Conservation (phyloP, 805 yeast genomes). For the Wilhelminamyces savonicus region DNA sequence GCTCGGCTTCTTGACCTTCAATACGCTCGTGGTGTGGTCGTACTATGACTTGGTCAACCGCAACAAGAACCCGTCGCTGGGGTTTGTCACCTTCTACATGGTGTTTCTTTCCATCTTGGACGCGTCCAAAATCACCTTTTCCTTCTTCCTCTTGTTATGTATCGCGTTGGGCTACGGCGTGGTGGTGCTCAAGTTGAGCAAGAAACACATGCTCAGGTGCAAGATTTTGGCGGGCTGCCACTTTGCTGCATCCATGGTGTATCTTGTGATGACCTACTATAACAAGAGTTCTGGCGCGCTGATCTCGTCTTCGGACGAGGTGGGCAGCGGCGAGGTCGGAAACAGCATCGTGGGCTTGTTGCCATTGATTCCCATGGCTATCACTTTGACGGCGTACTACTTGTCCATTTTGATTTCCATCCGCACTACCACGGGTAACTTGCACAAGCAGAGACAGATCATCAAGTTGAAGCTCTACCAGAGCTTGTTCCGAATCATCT, state of each 20-base stretch:
- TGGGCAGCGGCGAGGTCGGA: conserved; percentile 48
- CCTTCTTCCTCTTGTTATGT: conserved; percentile 79
- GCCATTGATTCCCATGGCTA: conserved; percentile 63
- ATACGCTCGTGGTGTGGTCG: conserved; percentile 85
- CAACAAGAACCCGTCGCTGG: conserved; percentile 39
- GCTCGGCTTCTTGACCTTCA: conserved; percentile 74
- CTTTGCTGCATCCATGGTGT: conserved; percentile 28
- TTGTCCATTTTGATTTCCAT: conserved; percentile 67
- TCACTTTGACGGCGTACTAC: conserved; percentile 69
- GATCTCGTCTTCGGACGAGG: conserved; percentile 39
- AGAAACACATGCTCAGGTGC: conserved; percentile 59
- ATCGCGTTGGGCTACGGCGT: conserved; percentile 93
- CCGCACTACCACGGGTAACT: conserved; percentile 63
- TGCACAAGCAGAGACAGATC: conserved; percentile 82
- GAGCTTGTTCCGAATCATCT: conserved; percentile 66
- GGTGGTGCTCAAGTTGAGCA: conserved; percentile 78
- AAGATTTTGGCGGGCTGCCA: conserved; percentile 36
- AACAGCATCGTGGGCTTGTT: conserved; percentile 46
- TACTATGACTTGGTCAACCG: conserved; percentile 79
- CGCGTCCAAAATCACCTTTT: conserved; percentile 76
- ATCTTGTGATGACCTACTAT: conserved; percentile 29
- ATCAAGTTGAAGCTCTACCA: conserved; percentile 87
- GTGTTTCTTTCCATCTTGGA: conserved; percentile 73
- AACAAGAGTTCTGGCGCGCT: conserved; percentile 18
- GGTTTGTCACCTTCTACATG: conserved; percentile 64